phyloP scores from a whole-genome alignment of 2,329 filamentous ascomycete genomes.

The Aspergillus ibericus region DNA sequence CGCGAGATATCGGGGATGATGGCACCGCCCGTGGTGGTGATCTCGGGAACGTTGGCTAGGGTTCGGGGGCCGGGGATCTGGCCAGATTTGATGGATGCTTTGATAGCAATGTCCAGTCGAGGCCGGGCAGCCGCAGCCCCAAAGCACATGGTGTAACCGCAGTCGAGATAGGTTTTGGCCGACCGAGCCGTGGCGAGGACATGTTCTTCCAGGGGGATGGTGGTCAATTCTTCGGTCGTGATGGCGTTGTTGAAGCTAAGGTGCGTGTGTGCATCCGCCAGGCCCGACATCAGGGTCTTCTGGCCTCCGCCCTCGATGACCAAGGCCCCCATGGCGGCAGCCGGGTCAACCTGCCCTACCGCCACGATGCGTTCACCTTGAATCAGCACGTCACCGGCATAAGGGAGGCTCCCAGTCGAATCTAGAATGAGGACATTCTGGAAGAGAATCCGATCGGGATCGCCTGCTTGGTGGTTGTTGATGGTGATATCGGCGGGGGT shows the following conservation, averaged over 20 bases:
- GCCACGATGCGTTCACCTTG: conserved; percentile 37
- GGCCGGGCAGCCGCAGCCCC: conserved; percentile 11
- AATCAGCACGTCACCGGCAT: conserved; percentile 43
- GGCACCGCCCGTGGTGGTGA: conserved; percentile 5
- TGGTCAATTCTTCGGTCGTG: not conserved
- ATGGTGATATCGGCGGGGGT: conserved; percentile 2
- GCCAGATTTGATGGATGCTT: conserved; percentile 9
- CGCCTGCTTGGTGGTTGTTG: not conserved
- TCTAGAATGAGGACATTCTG: conserved; percentile 45
- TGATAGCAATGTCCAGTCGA: conserved; percentile 9
- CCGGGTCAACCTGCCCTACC: not conserved
- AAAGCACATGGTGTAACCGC: conserved; percentile 16
- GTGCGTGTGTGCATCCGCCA: conserved; percentile 5
- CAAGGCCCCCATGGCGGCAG: not conserved
- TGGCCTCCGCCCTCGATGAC: not conserved
- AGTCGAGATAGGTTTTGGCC: conserved; percentile 7
- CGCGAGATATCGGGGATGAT: conserved; percentile 12
- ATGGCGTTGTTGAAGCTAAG: conserved; percentile 5
- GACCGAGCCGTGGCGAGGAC: conserved; percentile 7
- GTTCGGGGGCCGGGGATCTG: conserved; percentile 8
- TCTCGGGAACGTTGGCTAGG: conserved; percentile 8
- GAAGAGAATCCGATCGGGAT: conserved; percentile 31
- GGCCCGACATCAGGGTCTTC: not conserved
- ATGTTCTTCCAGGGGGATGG: conserved; percentile 7
- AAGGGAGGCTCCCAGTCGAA: conserved; percentile 39